phyloP scores from a whole-genome alignment of 2,329 filamentous ascomycete species.

The Cladorrhinum sp. region DNA sequence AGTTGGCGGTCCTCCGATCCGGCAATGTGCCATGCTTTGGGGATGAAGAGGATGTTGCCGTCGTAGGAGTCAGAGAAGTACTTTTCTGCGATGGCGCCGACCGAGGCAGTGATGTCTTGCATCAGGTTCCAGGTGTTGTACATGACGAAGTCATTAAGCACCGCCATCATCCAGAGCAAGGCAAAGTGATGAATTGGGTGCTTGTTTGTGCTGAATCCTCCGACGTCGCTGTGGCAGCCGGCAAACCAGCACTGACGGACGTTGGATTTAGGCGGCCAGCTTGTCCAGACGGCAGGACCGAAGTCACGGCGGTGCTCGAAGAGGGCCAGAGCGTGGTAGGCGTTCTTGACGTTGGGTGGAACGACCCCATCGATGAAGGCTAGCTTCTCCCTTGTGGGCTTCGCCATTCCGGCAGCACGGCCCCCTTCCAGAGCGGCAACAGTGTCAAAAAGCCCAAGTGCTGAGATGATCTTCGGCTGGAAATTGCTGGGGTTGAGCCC shows the following conservation, averaged over 20 bases:
- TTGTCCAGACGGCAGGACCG: background rate
- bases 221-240: background rate
- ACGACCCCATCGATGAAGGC: background rate
- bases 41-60: background rate
- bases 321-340: background rate
- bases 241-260: slow-evolving; percentile 3
- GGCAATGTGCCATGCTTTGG: background rate
- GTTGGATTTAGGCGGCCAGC: too few relatives aligned
- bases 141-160: background rate
- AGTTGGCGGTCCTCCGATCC: background rate
- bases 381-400: background rate
- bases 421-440: background rate
- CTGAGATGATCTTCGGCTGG: background rate
- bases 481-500: background rate
- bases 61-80: background rate
- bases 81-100: background rate
- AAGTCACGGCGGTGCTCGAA: slow-evolving; percentile 1
- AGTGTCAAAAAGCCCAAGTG: background rate
- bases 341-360: background rate
- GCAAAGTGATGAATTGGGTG: slow-evolving; percentile 3
- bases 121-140: background rate
- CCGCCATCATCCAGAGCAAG: background rate
- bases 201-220: background rate
- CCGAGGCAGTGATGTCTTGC: background rate
- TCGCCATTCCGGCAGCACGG: background rate